Conservation (phyloP, 768 basidiomycete species). For the Russula griseocarnosa region DNA sequence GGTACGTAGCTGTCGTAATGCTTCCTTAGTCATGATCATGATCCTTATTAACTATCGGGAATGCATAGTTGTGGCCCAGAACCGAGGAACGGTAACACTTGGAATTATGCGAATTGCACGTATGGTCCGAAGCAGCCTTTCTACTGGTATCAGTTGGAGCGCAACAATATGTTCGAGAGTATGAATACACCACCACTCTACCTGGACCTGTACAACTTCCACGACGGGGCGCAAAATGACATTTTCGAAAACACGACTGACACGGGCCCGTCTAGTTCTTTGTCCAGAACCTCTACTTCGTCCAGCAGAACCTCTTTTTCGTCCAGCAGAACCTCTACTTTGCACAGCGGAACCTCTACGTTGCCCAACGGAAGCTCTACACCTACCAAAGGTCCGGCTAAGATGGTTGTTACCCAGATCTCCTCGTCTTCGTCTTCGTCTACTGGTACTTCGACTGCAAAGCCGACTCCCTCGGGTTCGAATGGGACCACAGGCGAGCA, state of each 20-base stretch:
- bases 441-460: no score
- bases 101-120: slow-evolving; percentile 39
- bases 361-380: no score
- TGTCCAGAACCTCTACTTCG: no score
- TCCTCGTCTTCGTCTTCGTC: no score
- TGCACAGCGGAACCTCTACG: no score
- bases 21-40: no score
- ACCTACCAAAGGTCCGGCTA: no score
- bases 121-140: slow-evolving; percentile 39
- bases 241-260: slow-evolving; percentile 33
- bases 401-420: no score
- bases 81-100: slow-evolving; percentile 26
- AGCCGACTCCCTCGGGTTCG: no score
- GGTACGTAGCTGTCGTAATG: slow-evolving; percentile 24
- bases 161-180: slow-evolving; percentile 40
- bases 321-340: no score
- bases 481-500: no score
- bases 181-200: slow-evolving; percentile 37
- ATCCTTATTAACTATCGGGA: background rate
- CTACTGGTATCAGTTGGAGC: slow-evolving; percentile 41
- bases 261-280: background rate
- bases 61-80: slow-evolving; percentile 36
- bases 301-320: no score
- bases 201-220: slow-evolving; percentile 39
- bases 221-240: slow-evolving; percentile 44